These are phyloP conservation scores for Candida ortonii DNA, from an alignment of 805 yeast species.

Conservation along the genomic window DNA sequence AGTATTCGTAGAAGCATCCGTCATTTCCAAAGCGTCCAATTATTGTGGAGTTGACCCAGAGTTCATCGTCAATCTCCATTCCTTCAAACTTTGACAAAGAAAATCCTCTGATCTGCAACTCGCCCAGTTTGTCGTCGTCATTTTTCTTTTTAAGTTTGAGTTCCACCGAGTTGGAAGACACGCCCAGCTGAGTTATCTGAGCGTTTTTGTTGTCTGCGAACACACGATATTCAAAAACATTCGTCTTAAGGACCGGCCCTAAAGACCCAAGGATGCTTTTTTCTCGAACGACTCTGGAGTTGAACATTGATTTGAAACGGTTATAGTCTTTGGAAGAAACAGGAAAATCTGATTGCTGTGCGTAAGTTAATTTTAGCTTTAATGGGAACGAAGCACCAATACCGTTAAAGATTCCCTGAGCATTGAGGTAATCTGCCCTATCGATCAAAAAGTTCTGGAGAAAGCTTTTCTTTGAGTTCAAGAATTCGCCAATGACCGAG, in stretches of 20 bases:
- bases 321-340: constrained; percentile 31
- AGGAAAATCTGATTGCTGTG: constrained; percentile 21
- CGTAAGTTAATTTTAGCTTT: constrained; percentile 42
- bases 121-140: constrained; percentile 44
- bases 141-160: constrained; percentile 44
- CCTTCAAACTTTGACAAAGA: constrained; percentile 49
- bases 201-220: constrained; percentile 7
- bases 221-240: constrained; percentile 59
- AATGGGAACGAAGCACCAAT: constrained; percentile 28
- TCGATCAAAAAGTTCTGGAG: constrained; percentile 29
- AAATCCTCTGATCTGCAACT: constrained; percentile 60
- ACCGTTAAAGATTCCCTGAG: constrained; percentile 47
- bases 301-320: constrained; percentile 42
- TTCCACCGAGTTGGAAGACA: constrained; percentile 59
- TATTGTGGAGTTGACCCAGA: constrained; percentile 47
- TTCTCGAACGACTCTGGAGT: constrained; percentile 53
- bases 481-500: constrained; percentile 20
- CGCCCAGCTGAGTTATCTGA: constrained; percentile 43
- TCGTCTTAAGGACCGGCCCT: constrained; percentile 61
- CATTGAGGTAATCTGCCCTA: constrained; percentile 41
- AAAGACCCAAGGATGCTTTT: constrained; percentile 41
- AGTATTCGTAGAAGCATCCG: constrained; percentile 60
- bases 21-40: constrained; percentile 64
- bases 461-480: constrained; percentile 20
- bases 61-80: constrained; percentile 40